Base-by-base conservation (phyloP, 768 basidiomycete genomes). In the Boletus bicolor region DNA sequence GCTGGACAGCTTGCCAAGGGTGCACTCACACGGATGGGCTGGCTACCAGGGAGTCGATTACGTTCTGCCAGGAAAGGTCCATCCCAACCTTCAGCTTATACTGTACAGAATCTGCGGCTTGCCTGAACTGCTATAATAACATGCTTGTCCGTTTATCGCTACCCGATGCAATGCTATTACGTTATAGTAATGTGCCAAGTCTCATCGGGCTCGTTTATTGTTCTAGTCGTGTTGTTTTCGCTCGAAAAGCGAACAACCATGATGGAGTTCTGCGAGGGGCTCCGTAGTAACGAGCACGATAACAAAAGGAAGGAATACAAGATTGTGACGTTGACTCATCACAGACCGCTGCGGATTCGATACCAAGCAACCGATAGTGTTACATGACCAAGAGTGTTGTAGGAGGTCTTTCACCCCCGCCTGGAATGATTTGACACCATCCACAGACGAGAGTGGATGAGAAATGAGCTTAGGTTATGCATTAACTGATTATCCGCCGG, bases 1-100 rank as follows among this genome's bases (percentile, higher is more conserved):
- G 82, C 81, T 10, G 70, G 86, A 43, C 74, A 75, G 47, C 67
- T 88, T 9, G 79, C 82, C 32, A 78, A 77, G 62, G 87, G 84
- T 44, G 74, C 75, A 21, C 75, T 84, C 43, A 76, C 76, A 49
- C 70, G 70, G 48, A 56, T 60, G 34, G 47, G 63, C 26, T 61
- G 69, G 63, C 39, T 64, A n/a, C 62, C 69, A 35, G 59, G 47
- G 56, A 58, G 64, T 28, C 67, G 64, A 24, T 45, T 44, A 48
- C 58, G 61, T 47, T 53, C 49, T 52, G 19, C 30, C 39, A 51
- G 54, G 6, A 58, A 58, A 37, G 21, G 49, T 0, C 49, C 50
- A 19, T 26, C 60, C 7, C 51, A 55, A 43, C 60, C 66, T 37
- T 52, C 43, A 8, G 26, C 57, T 15, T 70, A 72, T 55, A 58